phyloP scores from a whole-genome alignment of 768 basidiomycete species.

The Naganishia vaughanmartiniae region DNA sequence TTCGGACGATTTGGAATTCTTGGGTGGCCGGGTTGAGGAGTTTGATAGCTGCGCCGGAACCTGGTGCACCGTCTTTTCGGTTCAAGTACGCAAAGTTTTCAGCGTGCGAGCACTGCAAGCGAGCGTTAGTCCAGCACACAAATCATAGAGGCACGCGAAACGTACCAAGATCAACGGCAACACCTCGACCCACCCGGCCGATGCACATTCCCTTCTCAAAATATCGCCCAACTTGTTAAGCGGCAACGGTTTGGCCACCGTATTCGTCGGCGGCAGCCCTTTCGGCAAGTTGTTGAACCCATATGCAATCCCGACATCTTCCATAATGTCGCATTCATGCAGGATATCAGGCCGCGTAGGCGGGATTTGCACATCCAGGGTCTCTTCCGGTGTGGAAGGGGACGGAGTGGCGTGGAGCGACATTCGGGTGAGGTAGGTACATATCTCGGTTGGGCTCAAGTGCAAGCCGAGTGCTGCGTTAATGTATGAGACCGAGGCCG shows the following conservation, averaged over 20 bases:
- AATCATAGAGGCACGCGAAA: conserved; percentile 12
- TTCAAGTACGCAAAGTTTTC: conserved; percentile 96
- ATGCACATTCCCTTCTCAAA: conserved; percentile 82
- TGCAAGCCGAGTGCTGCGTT: conserved; percentile 90
- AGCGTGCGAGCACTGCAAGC: conserved; percentile 84
- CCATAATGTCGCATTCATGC: conserved; percentile 97
- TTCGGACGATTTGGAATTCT: conserved; percentile 97
- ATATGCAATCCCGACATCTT: conserved; percentile 95
- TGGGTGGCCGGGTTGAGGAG: conserved; percentile 96
- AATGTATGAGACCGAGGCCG: conserved; percentile 81
- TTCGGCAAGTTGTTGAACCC: conserved; percentile 95
- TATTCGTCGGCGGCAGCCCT: conserved; percentile 87
- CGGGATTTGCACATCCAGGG: conserved; percentile 73
- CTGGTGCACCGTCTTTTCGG: conserved; percentile 64
- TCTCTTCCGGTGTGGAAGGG: conserved; percentile 60
- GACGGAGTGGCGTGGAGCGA: conserved; percentile 64
- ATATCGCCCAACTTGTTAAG: conserved; percentile 88
- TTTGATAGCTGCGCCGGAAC: conserved; percentile 68
- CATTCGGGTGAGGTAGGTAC: conserved; percentile 77
- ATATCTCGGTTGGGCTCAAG: conserved; percentile 65
- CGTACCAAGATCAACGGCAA: conserved; percentile 87
- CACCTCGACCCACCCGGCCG: conserved; percentile 94
- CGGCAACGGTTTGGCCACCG: conserved; percentile 85
- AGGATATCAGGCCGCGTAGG: conserved; percentile 97
- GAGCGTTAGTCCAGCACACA: neutral